Conservation (phyloP, 1,284 basidiomycete genomes). For the Boletus hoseneyae region DNA sequence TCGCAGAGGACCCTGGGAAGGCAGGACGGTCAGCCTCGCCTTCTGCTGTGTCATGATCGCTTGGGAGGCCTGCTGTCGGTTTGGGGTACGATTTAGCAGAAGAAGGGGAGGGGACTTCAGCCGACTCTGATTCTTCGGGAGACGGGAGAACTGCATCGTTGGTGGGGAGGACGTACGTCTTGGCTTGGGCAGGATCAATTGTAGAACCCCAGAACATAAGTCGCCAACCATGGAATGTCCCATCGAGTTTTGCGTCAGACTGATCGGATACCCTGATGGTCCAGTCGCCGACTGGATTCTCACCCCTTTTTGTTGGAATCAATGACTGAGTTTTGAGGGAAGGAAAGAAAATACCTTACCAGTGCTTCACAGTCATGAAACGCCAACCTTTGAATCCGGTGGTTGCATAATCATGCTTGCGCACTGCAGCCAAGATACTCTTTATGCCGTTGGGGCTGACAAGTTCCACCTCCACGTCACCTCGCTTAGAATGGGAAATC, state of each 20-base stretch:
- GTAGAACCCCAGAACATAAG: conserved; percentile 94
- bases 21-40: conserved; percentile 71
- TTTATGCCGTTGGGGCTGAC: conserved; percentile 83
- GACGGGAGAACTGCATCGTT: conserved; percentile 58
- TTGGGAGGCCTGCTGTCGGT: conserved; percentile 86
- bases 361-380: conserved; percentile 98
- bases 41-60: conserved; percentile 70
- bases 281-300: conserved; percentile 93
- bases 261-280: conserved; percentile 84
- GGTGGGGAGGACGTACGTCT: conserved; percentile 61
- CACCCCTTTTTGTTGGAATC: conserved; percentile 64
- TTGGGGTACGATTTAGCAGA: conserved; percentile 69
- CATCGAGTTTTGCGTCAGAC: conserved; percentile 55
- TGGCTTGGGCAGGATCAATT: conserved; percentile 68
- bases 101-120: conserved; percentile 38
- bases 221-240: conserved; percentile 88
- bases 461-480: conserved; percentile 92
- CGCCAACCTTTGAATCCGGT: conserved; percentile 91
- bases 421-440: conserved; percentile 78
- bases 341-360: conserved; percentile 49
- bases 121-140: conserved; percentile 33
- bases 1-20: conserved; percentile 46
- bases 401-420: conserved; percentile 65
- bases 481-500: conserved; percentile 84
- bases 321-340: conserved; percentile 8